phyloP scores from a whole-genome alignment of 371 early-diverging fungal species.

The Parasitella parasitica region DNA sequence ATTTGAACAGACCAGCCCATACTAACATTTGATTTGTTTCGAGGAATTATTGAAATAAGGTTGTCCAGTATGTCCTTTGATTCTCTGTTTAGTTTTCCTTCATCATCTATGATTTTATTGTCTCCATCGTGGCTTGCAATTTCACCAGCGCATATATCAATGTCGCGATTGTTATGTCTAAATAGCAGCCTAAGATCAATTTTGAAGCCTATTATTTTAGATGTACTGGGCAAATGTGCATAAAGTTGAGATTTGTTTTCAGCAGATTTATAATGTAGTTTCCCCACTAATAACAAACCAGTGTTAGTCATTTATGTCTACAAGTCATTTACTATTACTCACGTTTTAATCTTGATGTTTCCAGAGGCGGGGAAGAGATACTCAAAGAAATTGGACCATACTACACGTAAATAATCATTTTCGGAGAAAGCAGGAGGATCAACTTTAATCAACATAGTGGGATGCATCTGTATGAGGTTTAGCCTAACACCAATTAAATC shows the following conservation, averaged over 20 bases:
- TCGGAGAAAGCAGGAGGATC: slow-evolving; percentile 14
- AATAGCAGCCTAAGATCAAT: slow-evolving; percentile 7
- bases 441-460: slow-evolving; percentile 14
- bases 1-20: slow-evolving; percentile 15
- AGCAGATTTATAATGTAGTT: slow-evolving; percentile 11
- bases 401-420: slow-evolving; percentile 15
- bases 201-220: slow-evolving; percentile 13
- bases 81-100: slow-evolving; percentile 17
- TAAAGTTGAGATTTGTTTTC: slow-evolving; percentile 6
- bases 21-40: slow-evolving; percentile 16
- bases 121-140: slow-evolving; percentile 4
- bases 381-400: slow-evolving; percentile 16
- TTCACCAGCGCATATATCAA: slow-evolving; percentile 12
- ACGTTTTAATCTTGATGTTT: slow-evolving; percentile 14
- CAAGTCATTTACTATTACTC: slow-evolving; percentile 16
- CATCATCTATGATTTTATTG: slow-evolving; percentile 12
- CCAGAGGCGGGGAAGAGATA: slow-evolving; percentile 15
- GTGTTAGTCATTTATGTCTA: slow-evolving; percentile 11
- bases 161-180: slow-evolving; percentile 9
- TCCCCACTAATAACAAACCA: slow-evolving; percentile 16
- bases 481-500: slow-evolving; percentile 10
- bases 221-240: slow-evolving; percentile 4
- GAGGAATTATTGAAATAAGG: slow-evolving; percentile 13
- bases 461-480: slow-evolving; percentile 15
- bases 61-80: slow-evolving; percentile 17